Percentiles rank a stretch among this genome's conserved stretches.
Conservation (phyloP, 106 monocot genomes). For the Amphibolis antarctica region DNA sequence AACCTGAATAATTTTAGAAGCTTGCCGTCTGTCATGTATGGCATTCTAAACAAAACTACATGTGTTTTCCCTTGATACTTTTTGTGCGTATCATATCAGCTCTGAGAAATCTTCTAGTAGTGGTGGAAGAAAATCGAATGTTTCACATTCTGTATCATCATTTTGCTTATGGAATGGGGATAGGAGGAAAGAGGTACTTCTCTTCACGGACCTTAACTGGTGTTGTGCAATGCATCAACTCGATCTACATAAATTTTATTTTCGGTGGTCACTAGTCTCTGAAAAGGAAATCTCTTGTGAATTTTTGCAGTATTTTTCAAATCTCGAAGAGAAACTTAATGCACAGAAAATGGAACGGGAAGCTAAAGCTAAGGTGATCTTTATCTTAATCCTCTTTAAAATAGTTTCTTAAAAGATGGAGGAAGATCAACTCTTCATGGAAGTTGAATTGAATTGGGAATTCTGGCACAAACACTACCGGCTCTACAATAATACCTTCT, state of each 20-base stretch:
- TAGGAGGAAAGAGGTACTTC: not conserved
- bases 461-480: not conserved
- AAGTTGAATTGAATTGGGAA: no score
- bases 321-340: slow-evolving; percentile 15
- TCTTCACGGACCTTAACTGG: not conserved
- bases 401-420: no score
- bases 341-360: slow-evolving; percentile 8
- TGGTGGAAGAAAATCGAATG: not conserved
- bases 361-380: slow-evolving; percentile 13
- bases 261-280: no score
- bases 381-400: not conserved
- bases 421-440: no score
- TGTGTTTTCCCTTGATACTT: no score
- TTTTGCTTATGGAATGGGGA: slow-evolving; percentile 11
- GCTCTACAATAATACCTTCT: not conserved
- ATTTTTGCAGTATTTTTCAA: slow-evolving; percentile 12
- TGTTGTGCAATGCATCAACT: not conserved
- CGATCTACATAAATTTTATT: not conserved
- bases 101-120: not conserved
- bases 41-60: no score
- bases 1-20: no score
- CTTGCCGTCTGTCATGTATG: no score
- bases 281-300: not conserved
- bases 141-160: not conserved
- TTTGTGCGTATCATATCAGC: not conserved